These are phyloP conservation scores for Neurospora discreta DNA, from an alignment of 495 filamentous ascomycete genomes.

Conservation along the genomic window DNA sequence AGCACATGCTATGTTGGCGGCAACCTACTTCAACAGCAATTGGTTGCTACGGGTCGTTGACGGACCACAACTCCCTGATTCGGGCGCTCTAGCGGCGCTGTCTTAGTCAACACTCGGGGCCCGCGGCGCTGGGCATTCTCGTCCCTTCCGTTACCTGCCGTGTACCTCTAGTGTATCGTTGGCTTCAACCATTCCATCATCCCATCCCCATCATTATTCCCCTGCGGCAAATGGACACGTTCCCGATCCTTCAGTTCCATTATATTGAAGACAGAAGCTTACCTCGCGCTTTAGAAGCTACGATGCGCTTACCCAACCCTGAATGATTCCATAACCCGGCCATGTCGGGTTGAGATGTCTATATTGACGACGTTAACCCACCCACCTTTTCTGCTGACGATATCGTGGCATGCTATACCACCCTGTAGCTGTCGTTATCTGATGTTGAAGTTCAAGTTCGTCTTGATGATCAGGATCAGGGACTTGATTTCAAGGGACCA, in stretches of 20 bases:
- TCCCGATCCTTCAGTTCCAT: background rate
- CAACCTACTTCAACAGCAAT: background rate
- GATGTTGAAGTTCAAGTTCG: background rate
- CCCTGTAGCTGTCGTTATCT: background rate
- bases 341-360: background rate
- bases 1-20: background rate
- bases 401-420: background rate
- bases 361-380: background rate
- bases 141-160: background rate
- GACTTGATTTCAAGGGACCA: background rate
- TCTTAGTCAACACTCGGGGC: background rate
- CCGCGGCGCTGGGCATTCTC: background rate
- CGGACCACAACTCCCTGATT: background rate
- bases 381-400: background rate
- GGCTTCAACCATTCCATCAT: background rate
- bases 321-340: background rate
- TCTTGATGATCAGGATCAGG: background rate
- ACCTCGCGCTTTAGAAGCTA: background rate
- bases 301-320: background rate
- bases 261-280: background rate
- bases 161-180: background rate
- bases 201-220: background rate
- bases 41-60: background rate
- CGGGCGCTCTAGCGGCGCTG: background rate
- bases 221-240: background rate